These are phyloP conservation scores for Cymbopogon flexuosus DNA, from an alignment of 202 grass and related monocot species.

Conservation along the genomic window DNA sequence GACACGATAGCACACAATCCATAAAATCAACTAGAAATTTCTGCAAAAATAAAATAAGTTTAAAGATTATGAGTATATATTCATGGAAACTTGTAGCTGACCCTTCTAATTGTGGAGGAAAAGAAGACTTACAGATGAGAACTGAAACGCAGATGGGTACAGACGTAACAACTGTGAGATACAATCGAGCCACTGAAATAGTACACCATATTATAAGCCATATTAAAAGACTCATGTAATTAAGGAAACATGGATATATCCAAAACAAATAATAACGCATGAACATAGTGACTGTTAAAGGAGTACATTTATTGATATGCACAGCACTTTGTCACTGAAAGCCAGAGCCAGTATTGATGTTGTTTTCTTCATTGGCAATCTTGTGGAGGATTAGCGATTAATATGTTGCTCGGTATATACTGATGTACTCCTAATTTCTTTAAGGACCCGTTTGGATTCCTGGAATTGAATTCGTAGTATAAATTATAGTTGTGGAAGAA, in stretches of 20 bases:
- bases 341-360: background rate
- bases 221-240: conserved; percentile 14
- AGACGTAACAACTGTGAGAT: conserved; percentile 83
- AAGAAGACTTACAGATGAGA: conserved; percentile 77
- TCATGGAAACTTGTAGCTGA: conserved; percentile 6
- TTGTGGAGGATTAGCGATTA: background rate
- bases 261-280: conserved; percentile 15
- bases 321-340: conserved; percentile 3
- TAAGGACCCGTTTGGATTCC: no score
- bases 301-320: background rate
- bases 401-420: conserved; percentile 10
- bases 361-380: conserved; percentile 1
- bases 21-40: conserved; percentile 92
- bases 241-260: conserved; percentile 20
- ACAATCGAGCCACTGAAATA: conserved; percentile 88
- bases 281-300: background rate
- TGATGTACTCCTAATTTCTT: background rate
- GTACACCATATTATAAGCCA: conserved; percentile 7
- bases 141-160: conserved; percentile 93
- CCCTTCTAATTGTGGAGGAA: conserved; percentile 10
- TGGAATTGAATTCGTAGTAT: no score
- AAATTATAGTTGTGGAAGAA: no score
- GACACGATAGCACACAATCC: conserved; percentile 88
- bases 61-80: conserved; percentile 19
- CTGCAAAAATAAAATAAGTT: conserved; percentile 42